These are phyloP conservation scores for Nemania sp. DNA, from an alignment of 2,329 filamentous ascomycete genomes.

Conservation along the genomic window DNA sequence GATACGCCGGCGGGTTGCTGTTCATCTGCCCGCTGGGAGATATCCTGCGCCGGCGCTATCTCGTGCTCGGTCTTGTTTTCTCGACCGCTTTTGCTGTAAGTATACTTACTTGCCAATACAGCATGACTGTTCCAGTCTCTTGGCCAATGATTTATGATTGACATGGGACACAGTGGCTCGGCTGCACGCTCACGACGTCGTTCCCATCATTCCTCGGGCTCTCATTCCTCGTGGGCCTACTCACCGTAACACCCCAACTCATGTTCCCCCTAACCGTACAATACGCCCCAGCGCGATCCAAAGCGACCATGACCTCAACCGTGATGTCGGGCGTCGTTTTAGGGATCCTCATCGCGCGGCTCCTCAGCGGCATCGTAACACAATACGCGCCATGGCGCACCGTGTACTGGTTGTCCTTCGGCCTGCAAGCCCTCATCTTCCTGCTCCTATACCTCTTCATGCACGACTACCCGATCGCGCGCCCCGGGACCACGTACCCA, in stretches of 20 bases:
- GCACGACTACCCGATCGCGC: conserved; percentile 79
- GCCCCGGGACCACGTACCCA: conserved; percentile 68
- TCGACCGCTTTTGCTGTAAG: conserved; percentile 69
- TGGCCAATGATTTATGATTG: not conserved
- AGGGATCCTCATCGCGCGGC: conserved; percentile 74
- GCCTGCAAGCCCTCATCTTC: conserved; percentile 69
- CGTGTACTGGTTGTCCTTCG: conserved; percentile 78
- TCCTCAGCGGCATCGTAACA: conserved; percentile 74
- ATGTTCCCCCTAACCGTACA: conserved; percentile 83
- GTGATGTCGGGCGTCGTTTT: conserved; percentile 76
- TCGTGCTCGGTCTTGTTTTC: conserved; percentile 68
- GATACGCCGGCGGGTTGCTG: conserved; percentile 74
- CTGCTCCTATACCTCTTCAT: conserved; percentile 70
- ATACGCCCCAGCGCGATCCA: conserved; percentile 69
- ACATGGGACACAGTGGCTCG: conserved; percentile 58
- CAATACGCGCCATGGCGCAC: conserved; percentile 75
- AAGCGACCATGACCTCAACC: conserved; percentile 71
- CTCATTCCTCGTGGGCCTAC: conserved; percentile 74
- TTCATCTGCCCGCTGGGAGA: conserved; percentile 79
- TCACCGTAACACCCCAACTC: conserved; percentile 76
- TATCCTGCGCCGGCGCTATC: conserved; percentile 66
- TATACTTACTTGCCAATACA: not conserved
- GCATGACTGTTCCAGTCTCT: not conserved
- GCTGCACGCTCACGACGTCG: conserved; percentile 67
- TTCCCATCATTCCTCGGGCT: conserved; percentile 69